A percentile compares a stretch with the other conserved stretches of the same genome.
phyloP scores from a whole-genome alignment of 148 eudicot genomes.

The Chenopodium berlandieri region DNA sequence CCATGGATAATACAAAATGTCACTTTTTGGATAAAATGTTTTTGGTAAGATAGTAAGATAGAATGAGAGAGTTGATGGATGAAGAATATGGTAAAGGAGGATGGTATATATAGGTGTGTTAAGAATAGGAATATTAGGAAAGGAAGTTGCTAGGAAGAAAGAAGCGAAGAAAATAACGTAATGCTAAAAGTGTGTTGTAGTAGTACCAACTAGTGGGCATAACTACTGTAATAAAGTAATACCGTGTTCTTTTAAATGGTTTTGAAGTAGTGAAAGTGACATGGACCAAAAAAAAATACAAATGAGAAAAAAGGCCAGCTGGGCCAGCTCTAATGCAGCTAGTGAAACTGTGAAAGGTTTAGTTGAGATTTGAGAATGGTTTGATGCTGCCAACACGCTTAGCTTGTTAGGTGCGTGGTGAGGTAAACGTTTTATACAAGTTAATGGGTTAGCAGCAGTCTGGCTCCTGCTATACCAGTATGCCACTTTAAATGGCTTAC shows the following conservation, averaged over 20 bases:
- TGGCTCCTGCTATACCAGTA: neutral
- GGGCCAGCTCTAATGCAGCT: neutral
- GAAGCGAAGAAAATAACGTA: neutral
- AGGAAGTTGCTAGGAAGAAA: constrained; percentile 17
- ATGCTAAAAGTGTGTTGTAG: neutral
- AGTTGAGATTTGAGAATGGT: neutral
- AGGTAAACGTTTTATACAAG: neutral
- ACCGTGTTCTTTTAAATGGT: neutral
- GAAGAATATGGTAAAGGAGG: neutral
- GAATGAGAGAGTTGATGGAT: neutral
- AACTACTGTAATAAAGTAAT: neutral
- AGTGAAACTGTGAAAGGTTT: neutral
- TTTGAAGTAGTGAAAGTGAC: neutral
- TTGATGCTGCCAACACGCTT: neutral
- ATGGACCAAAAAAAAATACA: neutral
- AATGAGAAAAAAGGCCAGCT: neutral
- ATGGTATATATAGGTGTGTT: neutral
- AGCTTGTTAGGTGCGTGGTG: neutral
- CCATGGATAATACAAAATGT: neutral
- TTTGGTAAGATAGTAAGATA: too few relatives aligned
- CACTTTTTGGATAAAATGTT: too few relatives aligned
- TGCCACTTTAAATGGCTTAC: too few relatives aligned
- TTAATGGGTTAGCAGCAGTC: neutral
- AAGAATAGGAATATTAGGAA: neutral
- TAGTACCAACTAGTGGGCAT: neutral